Base-by-base conservation (phyloP, 805 yeast genomes). In the Candida gorgasii region DNA sequence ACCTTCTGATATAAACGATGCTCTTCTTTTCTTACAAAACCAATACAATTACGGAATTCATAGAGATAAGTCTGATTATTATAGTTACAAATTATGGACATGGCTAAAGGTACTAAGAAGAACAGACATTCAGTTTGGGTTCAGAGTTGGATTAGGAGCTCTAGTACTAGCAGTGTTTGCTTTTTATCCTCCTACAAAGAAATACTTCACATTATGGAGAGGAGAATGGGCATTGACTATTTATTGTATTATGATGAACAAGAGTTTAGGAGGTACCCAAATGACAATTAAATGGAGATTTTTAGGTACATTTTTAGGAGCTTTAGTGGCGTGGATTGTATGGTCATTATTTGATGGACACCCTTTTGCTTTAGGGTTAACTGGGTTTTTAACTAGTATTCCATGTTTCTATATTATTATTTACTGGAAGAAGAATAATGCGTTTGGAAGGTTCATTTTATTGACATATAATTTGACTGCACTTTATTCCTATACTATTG, bases 221-320 rank as follows among this genome's bases (percentile, higher is more conserved):
- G 84, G 85, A 12, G 96, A 87, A 58, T 87, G 96, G 96, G 82
- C 89, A 0, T 62, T 87, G 28, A 86, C 85, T n/a, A 82, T 89
- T 0, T 87, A 80, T 51, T 81, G 87, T 52, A 83, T 87, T 42
- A 85, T 87, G 68, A 86, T 87, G 92, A 85, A 84, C 52, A 86
- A 86, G 53, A 83, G 90, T 0, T 65, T 86, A 4, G 96, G 96
- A 8, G 95, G 95, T 0, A 88, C 95, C 0, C 76, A 86, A 8
- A 79, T 82, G 80, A 84, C 93, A 0, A 82, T 80, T 4, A 80
- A 81, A 50, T 82, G 86, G 85, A 67, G 86, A 52, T 70, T 87
- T 42, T 46, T 82, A 18, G 96, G 96, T 0, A 88, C 95, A 0
- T 77, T 80, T 44, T 39, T 84, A 5, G 96, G 96, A 0, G 86